Percentiles rank a stretch among this genome's conserved stretches.
These are phyloP conservation scores for Dipodascus geniculatus DNA, from an alignment of 805 yeast genomes.

Conservation along the genomic window DNA sequence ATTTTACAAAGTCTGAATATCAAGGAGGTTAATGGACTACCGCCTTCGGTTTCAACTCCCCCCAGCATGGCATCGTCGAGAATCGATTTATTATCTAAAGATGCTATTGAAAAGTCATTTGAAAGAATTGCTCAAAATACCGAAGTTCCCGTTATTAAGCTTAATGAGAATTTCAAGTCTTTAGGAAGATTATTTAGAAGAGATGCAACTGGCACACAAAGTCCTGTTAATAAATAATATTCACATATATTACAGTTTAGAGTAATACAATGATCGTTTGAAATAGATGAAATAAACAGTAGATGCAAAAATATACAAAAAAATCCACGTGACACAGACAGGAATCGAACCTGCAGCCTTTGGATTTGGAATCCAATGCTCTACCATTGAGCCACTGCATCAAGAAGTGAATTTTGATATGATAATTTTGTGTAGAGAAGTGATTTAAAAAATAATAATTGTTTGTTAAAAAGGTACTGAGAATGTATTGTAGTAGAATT, in stretches of 20 bases:
- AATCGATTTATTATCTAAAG: constrained; percentile 9
- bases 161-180: constrained; percentile 50
- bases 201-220: constrained; percentile 16
- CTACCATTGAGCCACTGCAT: constrained; percentile 2
- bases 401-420: neutral
- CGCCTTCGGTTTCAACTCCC: constrained; percentile 1
- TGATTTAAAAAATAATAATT: too few species aligned
- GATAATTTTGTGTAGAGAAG: neutral
- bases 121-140: constrained; percentile 31
- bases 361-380: constrained; percentile 2
- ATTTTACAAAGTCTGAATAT: constrained; percentile 11
- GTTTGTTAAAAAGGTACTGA: too few species aligned
- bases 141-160: constrained; percentile 49
- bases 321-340: neutral
- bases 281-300: too few species aligned
- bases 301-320: too few species aligned
- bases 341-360: constrained; percentile 2
- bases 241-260: neutral
- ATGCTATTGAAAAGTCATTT: constrained; percentile 15
- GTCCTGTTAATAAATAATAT: constrained; percentile 2
- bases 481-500: too few species aligned
- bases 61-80: neutral
- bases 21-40: neutral
- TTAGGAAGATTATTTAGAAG: constrained; percentile 48
- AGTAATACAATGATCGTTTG: neutral